phyloP scores from a whole-genome alignment of 148 eudicot species.

The Camellia sinensis region DNA sequence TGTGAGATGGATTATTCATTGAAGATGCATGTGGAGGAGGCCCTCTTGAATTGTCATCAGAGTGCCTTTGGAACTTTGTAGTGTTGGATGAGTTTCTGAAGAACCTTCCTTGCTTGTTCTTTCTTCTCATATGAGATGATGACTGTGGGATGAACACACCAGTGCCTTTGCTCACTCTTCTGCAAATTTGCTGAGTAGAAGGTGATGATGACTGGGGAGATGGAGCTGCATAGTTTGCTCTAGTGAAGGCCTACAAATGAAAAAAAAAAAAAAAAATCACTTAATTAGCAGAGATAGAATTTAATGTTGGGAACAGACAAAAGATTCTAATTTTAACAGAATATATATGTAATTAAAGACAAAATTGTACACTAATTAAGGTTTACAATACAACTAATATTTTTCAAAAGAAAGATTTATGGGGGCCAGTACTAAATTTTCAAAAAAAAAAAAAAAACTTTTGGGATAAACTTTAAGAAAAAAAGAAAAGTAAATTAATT shows the following conservation, averaged over 20 bases:
- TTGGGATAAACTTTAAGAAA: too few species aligned
- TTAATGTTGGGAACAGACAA: too few species aligned
- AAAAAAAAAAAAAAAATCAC: not conserved
- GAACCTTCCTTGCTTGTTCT: conserved; percentile 41
- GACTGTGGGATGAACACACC: conserved; percentile 80
- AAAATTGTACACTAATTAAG: too few species aligned
- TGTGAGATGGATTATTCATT: conserved; percentile 18
- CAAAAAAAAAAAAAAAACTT: too few species aligned
- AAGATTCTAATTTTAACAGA: too few species aligned
- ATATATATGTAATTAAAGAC: too few species aligned
- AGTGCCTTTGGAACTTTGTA: conserved; percentile 31
- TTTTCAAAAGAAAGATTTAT: too few species aligned
- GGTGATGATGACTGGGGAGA: conserved; percentile 16
- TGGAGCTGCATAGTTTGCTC: conserved; percentile 32
- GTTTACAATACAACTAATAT: too few species aligned
- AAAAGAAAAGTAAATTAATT: too few species aligned
- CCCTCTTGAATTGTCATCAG: conserved; percentile 27
- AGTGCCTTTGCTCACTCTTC: conserved; percentile 68
- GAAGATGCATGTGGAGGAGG: conserved; percentile 24
- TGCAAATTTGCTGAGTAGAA: conserved; percentile 29
- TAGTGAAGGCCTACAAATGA: conserved; percentile 23
- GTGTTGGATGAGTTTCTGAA: conserved; percentile 17
- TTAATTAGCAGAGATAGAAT: too few species aligned
- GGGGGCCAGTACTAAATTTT: too few species aligned
- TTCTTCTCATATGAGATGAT: conserved; percentile 46